Percentiles rank a stretch among this genome's conserved stretches.
Conservation (phyloP, 2,329 filamentous ascomycete species). For the Diaporthe aspalathi region DNA sequence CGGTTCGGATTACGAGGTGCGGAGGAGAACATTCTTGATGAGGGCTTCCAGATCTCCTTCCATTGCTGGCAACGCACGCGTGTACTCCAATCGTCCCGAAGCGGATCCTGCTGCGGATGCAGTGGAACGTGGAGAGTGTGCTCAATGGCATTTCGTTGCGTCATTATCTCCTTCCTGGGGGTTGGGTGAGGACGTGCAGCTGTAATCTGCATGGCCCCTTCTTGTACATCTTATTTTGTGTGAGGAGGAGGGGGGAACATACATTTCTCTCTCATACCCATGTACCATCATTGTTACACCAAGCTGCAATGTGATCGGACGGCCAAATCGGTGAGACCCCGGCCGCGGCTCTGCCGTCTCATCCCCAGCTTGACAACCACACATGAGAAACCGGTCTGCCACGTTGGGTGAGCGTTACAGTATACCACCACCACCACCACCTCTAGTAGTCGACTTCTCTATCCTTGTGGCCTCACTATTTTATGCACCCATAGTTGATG, state of each 20-base stretch:
- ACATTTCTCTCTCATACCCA: conserved; percentile 31
- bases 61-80: neutral
- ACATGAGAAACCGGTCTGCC: neutral
- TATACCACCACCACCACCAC: neutral
- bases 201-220: conserved; percentile 20
- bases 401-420: neutral
- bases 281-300: conserved; percentile 32
- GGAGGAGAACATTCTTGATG: neutral
- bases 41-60: neutral
- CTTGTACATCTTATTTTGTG: conserved; percentile 16
- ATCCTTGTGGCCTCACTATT: neutral
- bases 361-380: neutral
- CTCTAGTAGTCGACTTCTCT: neutral
- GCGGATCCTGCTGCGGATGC: neutral
- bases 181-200: neutral
- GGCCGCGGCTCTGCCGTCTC: conserved; percentile 2
- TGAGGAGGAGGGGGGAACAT: neutral
- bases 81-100: neutral
- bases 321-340: neutral
- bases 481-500: neutral
- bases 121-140: neutral
- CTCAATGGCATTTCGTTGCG: neutral
- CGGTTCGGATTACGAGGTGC: conserved; percentile 2
- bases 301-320: neutral
- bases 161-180: neutral